Conservation (phyloP, 73 alveolate genomes). For the Paraurostyla sp. region DNA sequence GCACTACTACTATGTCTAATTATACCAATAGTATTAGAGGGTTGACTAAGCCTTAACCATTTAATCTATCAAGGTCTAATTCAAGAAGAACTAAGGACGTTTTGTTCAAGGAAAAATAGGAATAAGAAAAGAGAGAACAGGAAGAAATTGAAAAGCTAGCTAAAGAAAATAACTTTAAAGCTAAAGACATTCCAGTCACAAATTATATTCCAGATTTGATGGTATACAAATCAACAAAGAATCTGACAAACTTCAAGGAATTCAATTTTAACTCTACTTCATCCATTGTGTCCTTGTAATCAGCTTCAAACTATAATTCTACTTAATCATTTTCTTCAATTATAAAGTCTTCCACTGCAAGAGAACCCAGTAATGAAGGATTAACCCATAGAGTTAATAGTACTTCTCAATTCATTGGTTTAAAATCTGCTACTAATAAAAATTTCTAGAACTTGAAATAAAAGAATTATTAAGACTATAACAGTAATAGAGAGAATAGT, state of each 20-base stretch:
- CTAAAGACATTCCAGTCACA: neutral
- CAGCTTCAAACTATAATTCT: too few species aligned
- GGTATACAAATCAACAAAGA: neutral
- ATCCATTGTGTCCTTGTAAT: conserved; percentile 13
- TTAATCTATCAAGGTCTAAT: conserved; percentile 19
- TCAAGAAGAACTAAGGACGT: conserved; percentile 22
- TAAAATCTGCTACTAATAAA: neutral
- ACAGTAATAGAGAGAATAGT: too few species aligned
- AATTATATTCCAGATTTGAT: conserved; percentile 10
- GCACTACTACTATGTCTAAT: neutral
- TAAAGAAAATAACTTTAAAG: neutral
- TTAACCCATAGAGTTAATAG: neutral
- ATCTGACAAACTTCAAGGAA: conserved; percentile 1
- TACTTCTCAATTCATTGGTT: neutral
- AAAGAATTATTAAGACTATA: neutral
- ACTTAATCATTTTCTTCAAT: neutral
- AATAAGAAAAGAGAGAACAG: neutral
- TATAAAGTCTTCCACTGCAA: neutral
- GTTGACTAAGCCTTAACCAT: conserved; percentile 6
- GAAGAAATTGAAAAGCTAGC: neutral
- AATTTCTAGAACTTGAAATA: neutral
- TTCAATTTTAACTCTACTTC: neutral
- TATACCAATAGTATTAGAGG: neutral
- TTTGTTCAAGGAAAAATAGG: neutral
- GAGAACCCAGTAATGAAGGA: conserved; percentile 32